A percentile compares a stretch with the other conserved stretches of the same genome.
phyloP scores from a whole-genome alignment of 2,329 filamentous ascomycete species.

The Rasamsonia emersonii region DNA sequence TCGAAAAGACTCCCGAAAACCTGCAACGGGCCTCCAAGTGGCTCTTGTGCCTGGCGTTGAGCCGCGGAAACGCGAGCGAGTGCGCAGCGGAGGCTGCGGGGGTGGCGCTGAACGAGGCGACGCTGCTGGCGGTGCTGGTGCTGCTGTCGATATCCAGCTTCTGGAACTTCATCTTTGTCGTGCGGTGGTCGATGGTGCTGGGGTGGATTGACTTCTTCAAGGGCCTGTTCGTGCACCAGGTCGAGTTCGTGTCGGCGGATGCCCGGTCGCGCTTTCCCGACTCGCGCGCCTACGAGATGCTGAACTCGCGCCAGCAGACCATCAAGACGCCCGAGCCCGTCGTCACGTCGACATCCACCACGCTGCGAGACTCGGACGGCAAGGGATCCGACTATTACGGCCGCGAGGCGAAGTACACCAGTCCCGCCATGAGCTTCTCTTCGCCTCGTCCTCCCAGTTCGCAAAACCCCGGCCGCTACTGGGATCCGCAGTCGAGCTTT shows the following conservation, averaged over 20 bases:
- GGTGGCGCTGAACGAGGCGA: conserved; percentile 65
- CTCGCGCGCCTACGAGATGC: conserved; percentile 71
- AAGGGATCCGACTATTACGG: conserved; percentile 37
- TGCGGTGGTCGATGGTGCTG: conserved; percentile 72
- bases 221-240: conserved; percentile 39
- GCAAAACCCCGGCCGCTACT: conserved; percentile 17
- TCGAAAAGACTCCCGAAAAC: conserved; percentile 48
- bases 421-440: conserved; percentile 42
- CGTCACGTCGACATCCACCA: conserved; percentile 19
- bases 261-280: conserved; percentile 58
- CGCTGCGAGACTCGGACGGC: too few relatives aligned
- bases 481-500: conserved; percentile 31
- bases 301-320: conserved; percentile 26
- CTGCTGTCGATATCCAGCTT: conserved; percentile 79
- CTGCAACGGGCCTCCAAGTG: conserved; percentile 53
- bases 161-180: conserved; percentile 74
- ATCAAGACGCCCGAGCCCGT: conserved; percentile 27
- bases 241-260: conserved; percentile 86
- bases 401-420: conserved; percentile 38
- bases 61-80: conserved; percentile 51
- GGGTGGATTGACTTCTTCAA: conserved; percentile 68
- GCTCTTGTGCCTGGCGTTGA: conserved; percentile 60
- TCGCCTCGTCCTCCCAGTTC: conserved; percentile 35
- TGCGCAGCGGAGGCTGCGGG: conserved; percentile 55
- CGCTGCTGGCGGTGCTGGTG: conserved; percentile 71